A percentile compares a stretch with the other conserved stretches of the same genome.
Conservation (phyloP, 1,284 basidiomycete species). For the Microbotryum scabiosae region DNA sequence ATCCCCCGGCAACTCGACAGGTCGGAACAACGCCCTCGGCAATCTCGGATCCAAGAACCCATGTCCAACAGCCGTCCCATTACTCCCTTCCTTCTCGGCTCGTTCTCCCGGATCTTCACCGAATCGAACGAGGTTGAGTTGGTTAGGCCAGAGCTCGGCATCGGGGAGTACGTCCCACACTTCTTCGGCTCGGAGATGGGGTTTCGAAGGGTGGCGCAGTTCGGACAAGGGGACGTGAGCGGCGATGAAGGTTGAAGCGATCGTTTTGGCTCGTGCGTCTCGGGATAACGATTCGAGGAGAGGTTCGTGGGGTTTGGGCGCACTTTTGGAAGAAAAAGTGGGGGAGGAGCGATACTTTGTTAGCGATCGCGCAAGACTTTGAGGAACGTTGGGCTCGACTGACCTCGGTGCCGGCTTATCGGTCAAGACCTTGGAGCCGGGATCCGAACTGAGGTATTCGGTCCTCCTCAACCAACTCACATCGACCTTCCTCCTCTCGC, state of each 20-base stretch:
- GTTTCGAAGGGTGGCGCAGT: conserved; percentile 71
- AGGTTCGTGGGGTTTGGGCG: conserved; percentile 39
- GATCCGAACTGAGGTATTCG: conserved; percentile 56
- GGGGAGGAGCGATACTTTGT: too few species aligned
- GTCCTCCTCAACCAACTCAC: conserved; percentile 85
- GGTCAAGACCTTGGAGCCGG: conserved; percentile 3
- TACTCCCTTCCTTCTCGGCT: too few species aligned
- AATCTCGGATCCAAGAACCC: conserved; percentile 53
- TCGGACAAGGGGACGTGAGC: conserved; percentile 52
- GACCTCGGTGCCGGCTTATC: too few species aligned
- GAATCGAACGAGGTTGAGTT: conserved; percentile 80
- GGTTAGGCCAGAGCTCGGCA: conserved; percentile 75
- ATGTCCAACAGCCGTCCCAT: too few species aligned
- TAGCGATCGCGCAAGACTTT: not conserved
- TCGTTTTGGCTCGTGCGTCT: conserved; percentile 66
- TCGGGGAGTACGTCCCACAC: conserved; percentile 81
- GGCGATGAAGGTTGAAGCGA: conserved; percentile 65
- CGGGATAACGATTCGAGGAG: conserved; percentile 62
- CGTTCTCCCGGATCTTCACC: conserved; percentile 59
- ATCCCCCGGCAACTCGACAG: conserved; percentile 67
- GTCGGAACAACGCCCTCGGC: conserved; percentile 74
- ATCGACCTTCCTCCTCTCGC: conserved; percentile 42
- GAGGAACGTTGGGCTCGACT: too few species aligned
- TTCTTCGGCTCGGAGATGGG: conserved; percentile 64
- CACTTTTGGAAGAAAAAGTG: not conserved